Percentiles rank a stretch among this genome's conserved stretches.
Evolutionary conservation across 108 stramenopile species (phyloP).

Genomic region (Cyclotella sp.): DNA sequence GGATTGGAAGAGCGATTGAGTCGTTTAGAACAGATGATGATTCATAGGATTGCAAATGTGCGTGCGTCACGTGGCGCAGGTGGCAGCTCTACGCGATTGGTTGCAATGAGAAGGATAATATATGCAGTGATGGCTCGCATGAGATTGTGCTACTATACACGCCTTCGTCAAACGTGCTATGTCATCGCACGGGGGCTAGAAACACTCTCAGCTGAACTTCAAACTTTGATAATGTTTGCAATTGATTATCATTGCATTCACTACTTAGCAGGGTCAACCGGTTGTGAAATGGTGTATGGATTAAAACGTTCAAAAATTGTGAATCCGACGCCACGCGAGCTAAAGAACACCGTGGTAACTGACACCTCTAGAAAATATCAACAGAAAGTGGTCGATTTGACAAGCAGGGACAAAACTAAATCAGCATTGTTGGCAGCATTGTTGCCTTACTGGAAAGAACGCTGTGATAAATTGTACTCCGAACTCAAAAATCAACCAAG

Average conservation of each 20-base stretch:
- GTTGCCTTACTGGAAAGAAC: conserved; percentile 70
- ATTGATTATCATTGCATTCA: conserved; percentile 65
- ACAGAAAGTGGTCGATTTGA: conserved; percentile 49
- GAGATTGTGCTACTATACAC: conserved; percentile 19
- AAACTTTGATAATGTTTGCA: conserved; percentile 59
- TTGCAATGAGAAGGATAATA: neutral
- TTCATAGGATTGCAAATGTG: conserved; percentile 3
- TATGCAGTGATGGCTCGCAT: conserved; percentile 18
- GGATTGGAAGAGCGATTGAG: conserved; percentile 22
- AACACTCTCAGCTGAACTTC: conserved; percentile 60
- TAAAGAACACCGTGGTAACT: neutral
- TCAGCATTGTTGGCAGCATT: conserved; percentile 71
- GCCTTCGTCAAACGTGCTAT: conserved; percentile 26
- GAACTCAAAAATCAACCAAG: conserved; percentile 26
- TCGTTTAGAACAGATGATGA: conserved; percentile 26
- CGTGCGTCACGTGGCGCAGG: neutral
- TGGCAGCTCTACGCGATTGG: conserved; percentile 1
- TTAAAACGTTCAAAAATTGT: conserved; percentile 65
- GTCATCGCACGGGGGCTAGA: conserved; percentile 32
- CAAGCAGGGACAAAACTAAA: conserved; percentile 53
- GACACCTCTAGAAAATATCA: conserved; percentile 11
- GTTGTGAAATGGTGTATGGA: conserved; percentile 77
- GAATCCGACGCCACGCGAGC: neutral
- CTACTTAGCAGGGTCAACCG: conserved; percentile 61
- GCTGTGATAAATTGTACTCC: conserved; percentile 43